Evolutionary conservation across 2,329 filamentous ascomycete genomes (phyloP), one percentile per base, ranked within the genome.

Genomic region (Gaeumannomyces sp.): DNA sequence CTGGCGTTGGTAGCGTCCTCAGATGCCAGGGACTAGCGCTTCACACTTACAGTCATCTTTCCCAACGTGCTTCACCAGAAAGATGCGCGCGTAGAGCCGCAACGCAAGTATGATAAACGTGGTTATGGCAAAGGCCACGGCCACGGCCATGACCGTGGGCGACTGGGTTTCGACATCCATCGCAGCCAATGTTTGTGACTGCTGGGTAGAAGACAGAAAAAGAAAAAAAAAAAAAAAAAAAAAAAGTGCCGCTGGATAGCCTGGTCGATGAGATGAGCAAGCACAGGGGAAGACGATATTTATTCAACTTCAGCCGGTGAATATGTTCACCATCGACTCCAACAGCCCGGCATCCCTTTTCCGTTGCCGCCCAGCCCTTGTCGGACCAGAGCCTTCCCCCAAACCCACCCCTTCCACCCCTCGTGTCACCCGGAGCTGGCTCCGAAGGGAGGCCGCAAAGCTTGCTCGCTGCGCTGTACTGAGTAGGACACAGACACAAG

Each of bases 111-210:
- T 27, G 3, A 38, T 22, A 27, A 61, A 61, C 1, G 33, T 61
- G 16, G 27, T 27, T 19, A 45, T 27, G 22, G 59, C 59, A 61
- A 61, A 61, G 16, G 33, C 38, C 59, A 61, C 31, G 13, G 59
- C 33, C 33, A 61, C 59, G 33, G 16, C 33, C 3, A 61, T 38
- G 59, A 61, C 59, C 59, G 59, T 61, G 22, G 59, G 29, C 33
- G 59, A 35, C 13, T 61, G 59, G 19, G 59, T 61, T 19, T 61
- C 29, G 7, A 35, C 59, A 6, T 8, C 45, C 45, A 53, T 45
- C 10, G 13, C 33, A 14, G 38, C 14, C 38, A 31, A 8, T 31
- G 31, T 31, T 8, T n/a, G n/a, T n/a, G n/a, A n/a, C n/a, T n/a
- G n/a, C n/a, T n/a, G n/a, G n/a, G n/a, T n/a, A 31, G 7, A 31